Evolutionary conservation across 2,329 filamentous ascomycete genomes (phyloP).

Genomic region (Venturia asperata): DNA sequence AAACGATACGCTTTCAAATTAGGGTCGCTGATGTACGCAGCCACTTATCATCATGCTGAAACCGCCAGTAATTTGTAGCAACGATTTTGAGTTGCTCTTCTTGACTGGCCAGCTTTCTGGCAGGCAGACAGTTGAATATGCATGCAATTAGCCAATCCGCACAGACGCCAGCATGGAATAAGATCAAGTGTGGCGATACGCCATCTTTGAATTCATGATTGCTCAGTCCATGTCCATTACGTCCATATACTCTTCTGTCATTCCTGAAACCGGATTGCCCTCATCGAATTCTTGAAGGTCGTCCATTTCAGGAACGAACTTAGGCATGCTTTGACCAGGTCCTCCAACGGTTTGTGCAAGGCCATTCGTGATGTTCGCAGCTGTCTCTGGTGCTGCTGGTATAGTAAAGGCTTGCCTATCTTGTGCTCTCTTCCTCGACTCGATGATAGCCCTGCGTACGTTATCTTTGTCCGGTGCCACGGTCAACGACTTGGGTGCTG

Average conservation of each 20-base stretch:
- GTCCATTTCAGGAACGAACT: not conserved
- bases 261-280: not conserved
- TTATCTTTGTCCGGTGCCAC: conserved; percentile 65
- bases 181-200: not conserved
- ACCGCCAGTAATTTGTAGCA: too few species aligned
- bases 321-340: not conserved
- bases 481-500: conserved; percentile 66
- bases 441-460: conserved; percentile 76
- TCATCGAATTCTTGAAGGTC: not conserved
- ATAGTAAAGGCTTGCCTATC: conserved; percentile 35
- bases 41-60: too few species aligned
- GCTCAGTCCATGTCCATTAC: conserved; percentile 60
- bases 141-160: too few species aligned
- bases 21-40: too few species aligned
- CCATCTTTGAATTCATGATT: not conserved
- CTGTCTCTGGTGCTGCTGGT: conserved; percentile 5
- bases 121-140: too few species aligned
- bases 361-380: not conserved
- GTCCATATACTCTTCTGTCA: conserved; percentile 43
- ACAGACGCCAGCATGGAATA: not conserved
- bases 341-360: not conserved
- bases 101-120: too few species aligned
- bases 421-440: conserved; percentile 62
- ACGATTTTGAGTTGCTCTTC: too few species aligned
- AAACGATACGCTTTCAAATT: too few species aligned